Evolutionary conservation across 345 rosid species (phyloP).

Genomic region (Citrus medica): DNA sequence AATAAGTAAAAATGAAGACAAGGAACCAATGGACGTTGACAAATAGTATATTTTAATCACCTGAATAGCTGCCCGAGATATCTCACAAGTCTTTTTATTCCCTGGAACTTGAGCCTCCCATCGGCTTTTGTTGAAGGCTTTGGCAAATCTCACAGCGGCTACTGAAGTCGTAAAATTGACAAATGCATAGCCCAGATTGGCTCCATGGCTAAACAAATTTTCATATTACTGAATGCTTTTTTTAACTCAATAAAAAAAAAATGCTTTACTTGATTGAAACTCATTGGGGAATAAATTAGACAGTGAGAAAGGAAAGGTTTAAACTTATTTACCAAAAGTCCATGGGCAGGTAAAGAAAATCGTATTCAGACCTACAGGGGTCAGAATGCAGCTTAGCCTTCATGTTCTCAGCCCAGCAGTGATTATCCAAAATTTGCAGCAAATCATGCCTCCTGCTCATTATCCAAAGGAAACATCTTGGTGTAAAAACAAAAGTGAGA

Average conservation of each 20-base stretch:
- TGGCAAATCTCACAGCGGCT: constrained; percentile 31
- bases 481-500: too few species aligned
- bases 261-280: too few species aligned
- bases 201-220: constrained; percentile 10
- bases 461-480: not conserved
- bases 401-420: constrained; percentile 31
- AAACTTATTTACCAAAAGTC: constrained; percentile 39
- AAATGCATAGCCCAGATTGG: constrained; percentile 58
- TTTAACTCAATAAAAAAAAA: too few species aligned
- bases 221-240: too few species aligned
- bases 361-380: constrained; percentile 33
- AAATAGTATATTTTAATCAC: constrained; percentile 11
- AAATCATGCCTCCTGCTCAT: constrained; percentile 35
- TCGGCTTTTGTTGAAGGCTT: constrained; percentile 8
- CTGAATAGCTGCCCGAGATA: constrained; percentile 36
- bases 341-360: constrained; percentile 56
- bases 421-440: constrained; percentile 32
- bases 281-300: not conserved
- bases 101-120: constrained; percentile 19
- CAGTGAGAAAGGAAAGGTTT: not conserved
- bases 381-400: not conserved
- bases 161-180: constrained; percentile 44
- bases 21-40: not conserved
- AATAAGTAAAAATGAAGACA: not conserved
- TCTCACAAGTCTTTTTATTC: constrained; percentile 31